Percentiles rank a stretch among this genome's conserved stretches.
Conservation (phyloP, 1,284 basidiomycete species). For the Agaricales sp. region DNA sequence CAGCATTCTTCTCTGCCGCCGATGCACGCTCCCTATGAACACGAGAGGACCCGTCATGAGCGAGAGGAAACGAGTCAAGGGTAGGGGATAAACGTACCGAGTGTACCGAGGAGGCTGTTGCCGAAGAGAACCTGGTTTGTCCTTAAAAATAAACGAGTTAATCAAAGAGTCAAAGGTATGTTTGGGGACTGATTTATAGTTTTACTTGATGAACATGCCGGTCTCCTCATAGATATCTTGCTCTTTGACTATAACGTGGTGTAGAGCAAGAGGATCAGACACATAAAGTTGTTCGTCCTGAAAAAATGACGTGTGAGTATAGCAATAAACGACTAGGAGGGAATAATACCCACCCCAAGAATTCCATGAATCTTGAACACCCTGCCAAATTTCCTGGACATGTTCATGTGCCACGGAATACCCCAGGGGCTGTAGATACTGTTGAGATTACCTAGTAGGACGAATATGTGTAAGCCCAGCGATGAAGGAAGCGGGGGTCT, state of each 20-base stretch:
- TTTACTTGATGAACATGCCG: constrained; percentile 23
- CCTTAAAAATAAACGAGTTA: constrained; percentile 16
- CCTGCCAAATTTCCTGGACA: neutral
- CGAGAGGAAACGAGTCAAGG: neutral
- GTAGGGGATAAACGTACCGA: constrained; percentile 16
- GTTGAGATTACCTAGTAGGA: neutral
- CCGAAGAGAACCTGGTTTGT: constrained; percentile 24
- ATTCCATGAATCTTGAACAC: neutral
- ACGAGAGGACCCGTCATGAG: too few relatives aligned
- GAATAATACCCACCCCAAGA: neutral
- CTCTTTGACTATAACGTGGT: constrained; percentile 27
- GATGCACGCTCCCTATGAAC: constrained; percentile 29
- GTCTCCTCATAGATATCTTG: constrained; percentile 23
- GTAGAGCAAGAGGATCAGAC: constrained; percentile 23
- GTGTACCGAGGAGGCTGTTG: constrained; percentile 23
- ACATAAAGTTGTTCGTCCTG: constrained; percentile 20
- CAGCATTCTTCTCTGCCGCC: constrained; percentile 34
- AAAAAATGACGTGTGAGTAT: too few relatives aligned
- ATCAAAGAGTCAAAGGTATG: neutral
- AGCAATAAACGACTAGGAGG: neutral
- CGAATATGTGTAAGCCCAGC: neutral
- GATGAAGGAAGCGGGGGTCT: neutral
- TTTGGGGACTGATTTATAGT: neutral
- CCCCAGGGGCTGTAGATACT: neutral
- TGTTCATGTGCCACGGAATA: neutral